Evolutionary conservation across 345 rosid species (phyloP).

Genomic region (Conringia planisiliqua): DNA sequence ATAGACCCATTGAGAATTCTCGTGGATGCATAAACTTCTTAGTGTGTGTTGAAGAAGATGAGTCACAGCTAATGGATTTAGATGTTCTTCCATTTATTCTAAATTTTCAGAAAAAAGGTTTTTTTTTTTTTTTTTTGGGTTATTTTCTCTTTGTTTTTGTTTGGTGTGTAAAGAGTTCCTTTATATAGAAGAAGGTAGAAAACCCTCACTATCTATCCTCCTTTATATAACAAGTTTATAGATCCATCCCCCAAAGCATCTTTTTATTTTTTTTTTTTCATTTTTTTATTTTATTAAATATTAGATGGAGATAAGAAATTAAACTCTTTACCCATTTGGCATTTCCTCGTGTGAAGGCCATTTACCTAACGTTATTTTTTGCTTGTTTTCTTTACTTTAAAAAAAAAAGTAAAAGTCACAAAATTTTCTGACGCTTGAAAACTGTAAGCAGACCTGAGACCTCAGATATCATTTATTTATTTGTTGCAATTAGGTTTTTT

Average conservation of each 20-base stretch:
- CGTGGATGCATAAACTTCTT: slow-evolving; percentile 85
- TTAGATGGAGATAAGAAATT: slow-evolving; percentile 1
- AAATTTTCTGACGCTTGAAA: neutral
- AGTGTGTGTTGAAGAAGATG: slow-evolving; percentile 98
- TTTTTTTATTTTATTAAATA: neutral
- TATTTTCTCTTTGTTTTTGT: neutral
- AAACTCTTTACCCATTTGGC: slow-evolving; percentile 6
- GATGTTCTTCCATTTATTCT: slow-evolving; percentile 75
- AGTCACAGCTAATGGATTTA: slow-evolving; percentile 77
- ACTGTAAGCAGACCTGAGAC: neutral
- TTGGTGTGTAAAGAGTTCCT: slow-evolving; percentile 25
- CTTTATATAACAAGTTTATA: slow-evolving; percentile 55
- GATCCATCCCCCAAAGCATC: slow-evolving; percentile 37
- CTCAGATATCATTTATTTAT: neutral
- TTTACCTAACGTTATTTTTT: slow-evolving; percentile 5
- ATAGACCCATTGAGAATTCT: slow-evolving; percentile 94
- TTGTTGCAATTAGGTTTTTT: neutral
- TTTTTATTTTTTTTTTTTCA: neutral
- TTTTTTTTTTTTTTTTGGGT: neutral
- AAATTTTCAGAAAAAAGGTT: slow-evolving; percentile 1
- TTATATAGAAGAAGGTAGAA: slow-evolving; percentile 45
- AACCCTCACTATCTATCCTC: slow-evolving; percentile 43
- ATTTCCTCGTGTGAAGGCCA: slow-evolving; percentile 12
- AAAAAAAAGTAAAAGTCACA: neutral
- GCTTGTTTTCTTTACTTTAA: neutral